Evolutionary conservation across 768 basidiomycete genomes (phyloP).

Genomic region (Termitomyces sp.): DNA sequence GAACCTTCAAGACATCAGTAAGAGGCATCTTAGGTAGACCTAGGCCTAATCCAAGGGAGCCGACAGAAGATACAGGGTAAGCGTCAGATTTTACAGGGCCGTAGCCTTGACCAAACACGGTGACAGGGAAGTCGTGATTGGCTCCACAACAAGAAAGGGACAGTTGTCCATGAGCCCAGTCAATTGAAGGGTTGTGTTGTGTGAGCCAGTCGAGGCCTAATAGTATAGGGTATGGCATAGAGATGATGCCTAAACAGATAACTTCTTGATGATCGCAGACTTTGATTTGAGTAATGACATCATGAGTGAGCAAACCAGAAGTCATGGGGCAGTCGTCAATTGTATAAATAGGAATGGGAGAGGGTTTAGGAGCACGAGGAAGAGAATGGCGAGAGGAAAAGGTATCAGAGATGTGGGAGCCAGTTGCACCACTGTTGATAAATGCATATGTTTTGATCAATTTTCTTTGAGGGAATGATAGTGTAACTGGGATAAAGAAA

Average conservation of each 20-base stretch:
- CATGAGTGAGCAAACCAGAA: slow-evolving; percentile 33
- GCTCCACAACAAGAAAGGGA: too few species aligned
- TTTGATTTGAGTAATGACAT: slow-evolving; percentile 23
- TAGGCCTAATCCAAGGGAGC: slow-evolving; percentile 23
- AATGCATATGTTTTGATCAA: too few species aligned
- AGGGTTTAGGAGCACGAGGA: slow-evolving; percentile 7
- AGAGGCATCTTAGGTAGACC: slow-evolving; percentile 12
- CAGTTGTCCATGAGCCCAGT: too few species aligned
- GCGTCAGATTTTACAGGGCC: background rate
- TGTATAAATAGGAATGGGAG: too few species aligned
- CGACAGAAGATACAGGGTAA: background rate
- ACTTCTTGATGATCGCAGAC: slow-evolving; percentile 24
- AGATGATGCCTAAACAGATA: slow-evolving; percentile 5
- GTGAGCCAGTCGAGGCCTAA: slow-evolving; percentile 15
- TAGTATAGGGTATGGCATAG: slow-evolving; percentile 26
- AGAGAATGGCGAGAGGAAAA: slow-evolving; percentile 26
- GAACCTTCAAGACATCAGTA: background rate
- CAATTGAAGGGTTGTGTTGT: too few species aligned
- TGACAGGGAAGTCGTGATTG: too few species aligned
- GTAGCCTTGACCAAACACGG: too few species aligned
- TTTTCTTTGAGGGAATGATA: too few species aligned
- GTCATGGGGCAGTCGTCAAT: slow-evolving; percentile 29
- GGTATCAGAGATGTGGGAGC: slow-evolving; percentile 1
- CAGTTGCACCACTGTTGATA: too few species aligned
- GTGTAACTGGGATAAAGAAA: background rate